These are phyloP conservation scores for Limonium bicolor DNA, from an alignment of 148 eudicot genomes.

Conservation along the genomic window DNA sequence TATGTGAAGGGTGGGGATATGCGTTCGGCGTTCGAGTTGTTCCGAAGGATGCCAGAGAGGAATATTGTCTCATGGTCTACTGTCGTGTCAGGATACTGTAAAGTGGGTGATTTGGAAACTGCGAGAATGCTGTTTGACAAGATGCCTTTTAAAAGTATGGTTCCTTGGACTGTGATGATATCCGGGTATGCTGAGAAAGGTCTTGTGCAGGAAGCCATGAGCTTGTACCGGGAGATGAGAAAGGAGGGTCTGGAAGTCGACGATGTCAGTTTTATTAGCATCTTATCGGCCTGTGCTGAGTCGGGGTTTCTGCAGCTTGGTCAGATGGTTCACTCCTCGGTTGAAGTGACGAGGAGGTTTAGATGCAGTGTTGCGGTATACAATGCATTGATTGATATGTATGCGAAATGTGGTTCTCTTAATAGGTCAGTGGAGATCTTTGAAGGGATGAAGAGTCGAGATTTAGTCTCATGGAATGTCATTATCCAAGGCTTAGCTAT, in stretches of 20 bases:
- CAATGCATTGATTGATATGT: slow-evolving; percentile 83
- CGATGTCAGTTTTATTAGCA: slow-evolving; percentile 54
- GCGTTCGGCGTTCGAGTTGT: slow-evolving; percentile 38
- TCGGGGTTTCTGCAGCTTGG: slow-evolving; percentile 74
- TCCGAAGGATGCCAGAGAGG: slow-evolving; percentile 44
- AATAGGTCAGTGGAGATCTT: slow-evolving; percentile 39
- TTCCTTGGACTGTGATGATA: slow-evolving; percentile 80
- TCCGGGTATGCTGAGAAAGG: slow-evolving; percentile 77
- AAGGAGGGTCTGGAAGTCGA: slow-evolving; percentile 34
- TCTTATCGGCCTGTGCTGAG: slow-evolving; percentile 60
- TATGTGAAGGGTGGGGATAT: slow-evolving; percentile 53
- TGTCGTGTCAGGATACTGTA: slow-evolving; percentile 56
- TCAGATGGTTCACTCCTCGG: slow-evolving; percentile 41
- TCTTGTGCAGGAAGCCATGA: slow-evolving; percentile 51
- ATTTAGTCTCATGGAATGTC: slow-evolving; percentile 78
- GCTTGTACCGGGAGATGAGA: slow-evolving; percentile 47
- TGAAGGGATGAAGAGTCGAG: slow-evolving; percentile 37
- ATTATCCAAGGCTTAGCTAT: slow-evolving; percentile 76
- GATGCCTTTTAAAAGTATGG: slow-evolving; percentile 73
- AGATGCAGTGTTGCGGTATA: slow-evolving; percentile 27
- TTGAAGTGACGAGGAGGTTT: slow-evolving; percentile 20
- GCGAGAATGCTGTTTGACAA: slow-evolving; percentile 67
- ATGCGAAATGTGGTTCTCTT: slow-evolving; percentile 65
- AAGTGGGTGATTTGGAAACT: slow-evolving; percentile 62
- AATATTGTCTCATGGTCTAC: slow-evolving; percentile 91